These are phyloP conservation scores for Mucor velutinosus DNA, from an alignment of 371 early-diverging fungal species.

Conservation along the genomic window DNA sequence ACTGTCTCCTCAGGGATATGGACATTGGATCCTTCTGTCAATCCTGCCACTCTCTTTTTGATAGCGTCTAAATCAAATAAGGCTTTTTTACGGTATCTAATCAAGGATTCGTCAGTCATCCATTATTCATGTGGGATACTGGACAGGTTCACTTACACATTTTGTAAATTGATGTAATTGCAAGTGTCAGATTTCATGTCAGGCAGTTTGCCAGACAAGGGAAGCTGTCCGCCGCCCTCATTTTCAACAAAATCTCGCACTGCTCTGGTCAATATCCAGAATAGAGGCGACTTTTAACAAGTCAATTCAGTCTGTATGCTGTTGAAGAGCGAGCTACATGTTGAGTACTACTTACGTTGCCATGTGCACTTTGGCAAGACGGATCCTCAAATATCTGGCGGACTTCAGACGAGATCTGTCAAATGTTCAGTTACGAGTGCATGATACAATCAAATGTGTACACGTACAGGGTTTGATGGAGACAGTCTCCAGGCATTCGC, in stretches of 20 bases:
- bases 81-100: constrained; percentile 77
- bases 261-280: constrained; percentile 87
- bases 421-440: neutral
- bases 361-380: constrained; percentile 49
- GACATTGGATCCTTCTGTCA: constrained; percentile 53
- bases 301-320: neutral
- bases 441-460: neutral
- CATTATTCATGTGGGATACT: neutral
- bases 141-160: constrained; percentile 55
- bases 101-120: constrained; percentile 27
- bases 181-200: constrained; percentile 97
- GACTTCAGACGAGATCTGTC: constrained; percentile 53
- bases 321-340: neutral
- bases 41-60: constrained; percentile 44
- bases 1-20: constrained; percentile 71
- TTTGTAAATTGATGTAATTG: constrained; percentile 82
- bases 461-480: constrained; percentile 28
- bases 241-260: constrained; percentile 77
- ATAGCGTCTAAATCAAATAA: constrained; percentile 69
- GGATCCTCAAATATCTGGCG: constrained; percentile 56
- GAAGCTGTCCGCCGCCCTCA: constrained; percentile 76
- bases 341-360: constrained; percentile 42
- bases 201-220: constrained; percentile 85
- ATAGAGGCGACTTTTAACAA: constrained; percentile 64
- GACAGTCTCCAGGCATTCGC: constrained; percentile 58